phyloP scores from a whole-genome alignment of 2,329 filamentous ascomycete genomes.

The Parastagonospora avenae region DNA sequence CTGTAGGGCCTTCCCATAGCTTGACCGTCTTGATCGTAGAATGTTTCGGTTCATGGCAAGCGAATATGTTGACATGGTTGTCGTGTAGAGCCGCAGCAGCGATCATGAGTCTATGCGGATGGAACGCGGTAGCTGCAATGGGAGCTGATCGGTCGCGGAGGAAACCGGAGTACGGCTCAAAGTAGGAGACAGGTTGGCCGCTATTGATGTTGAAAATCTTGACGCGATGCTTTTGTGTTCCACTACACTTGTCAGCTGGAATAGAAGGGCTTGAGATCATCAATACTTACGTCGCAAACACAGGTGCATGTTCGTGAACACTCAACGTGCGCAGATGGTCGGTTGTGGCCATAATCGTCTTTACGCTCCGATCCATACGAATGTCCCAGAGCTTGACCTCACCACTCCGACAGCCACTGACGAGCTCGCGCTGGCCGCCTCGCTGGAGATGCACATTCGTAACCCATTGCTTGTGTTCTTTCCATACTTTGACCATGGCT shows the following conservation, averaged over 20 bases:
- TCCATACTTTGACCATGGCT: constrained; percentile 96
- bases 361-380: constrained; percentile 78
- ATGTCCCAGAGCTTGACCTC: constrained; percentile 98
- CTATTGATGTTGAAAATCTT: constrained; percentile 88
- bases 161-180: constrained; percentile 91
- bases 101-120: constrained; percentile 90
- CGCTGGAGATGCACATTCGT: constrained; percentile 96
- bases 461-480: constrained; percentile 94
- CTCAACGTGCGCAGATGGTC: constrained; percentile 83
- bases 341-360: constrained; percentile 74
- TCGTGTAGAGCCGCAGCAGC: constrained; percentile 86
- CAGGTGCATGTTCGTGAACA: constrained; percentile 94
- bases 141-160: constrained; percentile 79
- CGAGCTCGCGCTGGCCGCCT: constrained; percentile 86
- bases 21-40: constrained; percentile 35
- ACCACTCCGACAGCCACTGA: constrained; percentile 89
- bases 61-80: constrained; percentile 87
- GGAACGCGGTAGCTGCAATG: constrained; percentile 89
- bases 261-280: constrained; percentile 63
- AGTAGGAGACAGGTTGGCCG: constrained; percentile 75
- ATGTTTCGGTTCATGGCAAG: constrained; percentile 44
- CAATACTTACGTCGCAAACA: constrained; percentile 68
- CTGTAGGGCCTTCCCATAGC: constrained; percentile 37
- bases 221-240: constrained; percentile 84
- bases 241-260: constrained; percentile 58